Evolutionary conservation across 305 asterid species (phyloP).

Genomic region (Fraxinus velutina): DNA sequence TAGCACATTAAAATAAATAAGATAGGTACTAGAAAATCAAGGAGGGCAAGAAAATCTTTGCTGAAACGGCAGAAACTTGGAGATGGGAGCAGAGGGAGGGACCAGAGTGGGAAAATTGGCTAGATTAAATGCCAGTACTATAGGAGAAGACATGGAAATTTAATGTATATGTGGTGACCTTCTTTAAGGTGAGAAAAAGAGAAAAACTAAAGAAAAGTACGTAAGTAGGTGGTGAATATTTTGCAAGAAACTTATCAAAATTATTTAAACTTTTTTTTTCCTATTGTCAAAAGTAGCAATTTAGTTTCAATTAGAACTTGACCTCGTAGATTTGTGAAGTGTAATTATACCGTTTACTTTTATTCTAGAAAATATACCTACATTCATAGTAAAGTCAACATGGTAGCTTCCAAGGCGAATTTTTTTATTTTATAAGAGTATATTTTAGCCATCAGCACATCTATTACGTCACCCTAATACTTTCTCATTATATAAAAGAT

Average conservation of each 20-base stretch:
- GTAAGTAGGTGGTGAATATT: slow-evolving; percentile 39
- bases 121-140: slow-evolving; percentile 35
- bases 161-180: slow-evolving; percentile 10
- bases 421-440: not conserved
- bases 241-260: slow-evolving; percentile 28
- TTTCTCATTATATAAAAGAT: too few relatives aligned
- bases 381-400: not conserved
- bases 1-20: slow-evolving; percentile 20
- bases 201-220: slow-evolving; percentile 14
- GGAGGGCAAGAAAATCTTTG: slow-evolving; percentile 18
- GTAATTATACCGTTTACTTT: not conserved
- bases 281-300: not conserved
- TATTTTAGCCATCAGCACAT: too few relatives aligned
- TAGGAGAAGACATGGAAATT: slow-evolving; percentile 17
- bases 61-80: slow-evolving; percentile 13
- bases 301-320: not conserved
- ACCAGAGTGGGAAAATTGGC: slow-evolving; percentile 24
- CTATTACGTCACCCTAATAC: too few relatives aligned
- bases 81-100: slow-evolving; percentile 24
- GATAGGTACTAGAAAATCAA: not conserved
- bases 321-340: not conserved
- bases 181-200: slow-evolving; percentile 24
- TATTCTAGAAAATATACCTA: too few relatives aligned
- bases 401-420: not conserved
- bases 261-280: not conserved